A percentile compares a stretch with the other conserved stretches of the same genome.
Conservation (phyloP, 192 early-diverging fungal species). For the Backusella psychrophila region DNA sequence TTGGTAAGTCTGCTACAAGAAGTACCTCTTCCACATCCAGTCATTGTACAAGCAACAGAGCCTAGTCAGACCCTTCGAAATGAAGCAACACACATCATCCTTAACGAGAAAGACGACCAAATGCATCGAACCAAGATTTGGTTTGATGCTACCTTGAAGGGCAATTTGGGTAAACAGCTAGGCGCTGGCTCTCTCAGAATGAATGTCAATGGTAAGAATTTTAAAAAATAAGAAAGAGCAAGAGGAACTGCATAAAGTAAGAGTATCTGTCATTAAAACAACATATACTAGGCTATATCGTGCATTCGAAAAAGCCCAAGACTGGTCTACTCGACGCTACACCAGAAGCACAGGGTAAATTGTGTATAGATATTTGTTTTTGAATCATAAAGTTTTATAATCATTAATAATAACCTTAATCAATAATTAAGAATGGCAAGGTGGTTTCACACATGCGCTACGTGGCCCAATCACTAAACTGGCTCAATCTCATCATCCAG, state of each 20-base stretch:
- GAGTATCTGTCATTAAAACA: background rate
- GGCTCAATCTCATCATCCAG: background rate
- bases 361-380: background rate
- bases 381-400: too few relatives aligned
- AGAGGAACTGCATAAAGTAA: background rate
- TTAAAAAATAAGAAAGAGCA: too few relatives aligned
- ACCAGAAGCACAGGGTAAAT: background rate
- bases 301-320: background rate
- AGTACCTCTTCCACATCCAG: constrained; percentile 31
- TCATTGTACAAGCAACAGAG: constrained; percentile 1
- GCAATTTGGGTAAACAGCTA: background rate
- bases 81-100: constrained; percentile 14
- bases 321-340: background rate
- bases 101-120: constrained; percentile 15
- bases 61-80: background rate
- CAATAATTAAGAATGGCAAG: constrained; percentile 19
- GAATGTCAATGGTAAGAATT: constrained; percentile 13
- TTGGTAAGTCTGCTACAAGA: constrained; percentile 38
- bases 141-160: constrained; percentile 15
- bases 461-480: constrained; percentile 29
- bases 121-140: constrained; percentile 32
- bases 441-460: constrained; percentile 17
- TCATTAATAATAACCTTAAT: background rate
- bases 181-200: constrained; percentile 12
- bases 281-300: background rate